Evolutionary conservation across 352 stramenopile genomes (phyloP), one percentile per base, ranked within the genome.

Genomic region (Globisporangium ultimum): DNA sequence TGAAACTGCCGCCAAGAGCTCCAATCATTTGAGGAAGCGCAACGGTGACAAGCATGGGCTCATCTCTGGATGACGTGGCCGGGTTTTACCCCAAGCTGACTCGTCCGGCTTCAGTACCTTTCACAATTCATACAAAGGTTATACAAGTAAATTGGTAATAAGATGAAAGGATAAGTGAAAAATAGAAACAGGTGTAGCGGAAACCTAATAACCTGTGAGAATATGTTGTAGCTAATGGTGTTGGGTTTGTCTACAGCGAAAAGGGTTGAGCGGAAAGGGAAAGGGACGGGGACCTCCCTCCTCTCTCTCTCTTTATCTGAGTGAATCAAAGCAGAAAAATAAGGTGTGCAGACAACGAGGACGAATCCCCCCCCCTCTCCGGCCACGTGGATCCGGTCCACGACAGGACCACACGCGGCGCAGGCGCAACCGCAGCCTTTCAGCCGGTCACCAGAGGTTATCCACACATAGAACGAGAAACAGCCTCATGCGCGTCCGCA

Each of bases 21-120:
- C 60, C 53, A 63, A 55, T 60, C 61, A 67, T 60, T 21, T 42
- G 38, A n/a, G 65, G 63, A 69, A 69, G 53, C 57, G 48, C 51
- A 64, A 66, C 54, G 20, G 36, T 64, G 49, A 64, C 56, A 41
- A 13, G 22, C 21, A 24, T 9, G 15, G 40, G 28, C 22, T 48
- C 38, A 40, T 34, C 22, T 43, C 38, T 17, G 10, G 38, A 43
- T 17, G 38, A 43, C 14, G 14, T 43, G 38, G 38, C 3, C 38
- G 38, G 11, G 14, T 17, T 43, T 43, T 43, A 41, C 14, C 38
- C 38, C 38, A 17, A 43, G 38, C 38, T 17, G 38, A 46, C 58
- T 32, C 32, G 48, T 34, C 12, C n/a, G 36, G 45, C 43, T 48
- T 4, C 22, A 66, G 48, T 36, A 12, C 17, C 45, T 42, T 12